phyloP scores from a whole-genome alignment of 345 rosid genomes.

The Pseudoturritis turrita region DNA sequence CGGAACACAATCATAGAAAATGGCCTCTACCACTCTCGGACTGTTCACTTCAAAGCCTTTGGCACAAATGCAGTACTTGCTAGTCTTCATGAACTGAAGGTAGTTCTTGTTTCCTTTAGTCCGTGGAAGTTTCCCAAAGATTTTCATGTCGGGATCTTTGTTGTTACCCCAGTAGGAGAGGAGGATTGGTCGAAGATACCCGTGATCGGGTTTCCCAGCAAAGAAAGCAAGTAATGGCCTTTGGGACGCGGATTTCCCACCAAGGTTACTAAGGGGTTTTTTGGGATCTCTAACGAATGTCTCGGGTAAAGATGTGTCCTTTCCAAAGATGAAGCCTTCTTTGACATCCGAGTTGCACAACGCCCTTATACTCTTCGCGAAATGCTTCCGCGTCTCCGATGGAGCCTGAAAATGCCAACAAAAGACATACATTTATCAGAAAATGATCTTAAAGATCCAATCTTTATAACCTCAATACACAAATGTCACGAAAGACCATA shows the following conservation, averaged over 20 bases:
- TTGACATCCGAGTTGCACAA: conserved; percentile 83
- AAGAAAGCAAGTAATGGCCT: conserved; percentile 81
- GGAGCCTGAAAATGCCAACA: conserved; percentile 57
- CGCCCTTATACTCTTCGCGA: conserved; percentile 76
- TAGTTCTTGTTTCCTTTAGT: conserved; percentile 63
- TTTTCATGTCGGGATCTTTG: conserved; percentile 84
- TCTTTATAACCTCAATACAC: neutral
- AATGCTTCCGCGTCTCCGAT: conserved; percentile 49
- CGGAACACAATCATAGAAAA: conserved; percentile 82
- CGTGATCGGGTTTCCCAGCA: conserved; percentile 74
- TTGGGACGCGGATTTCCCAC: conserved; percentile 61
- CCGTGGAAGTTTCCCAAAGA: conserved; percentile 59
- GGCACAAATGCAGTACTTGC: conserved; percentile 92
- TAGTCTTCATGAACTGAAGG: conserved; percentile 67
- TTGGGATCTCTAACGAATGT: conserved; percentile 52
- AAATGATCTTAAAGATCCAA: neutral
- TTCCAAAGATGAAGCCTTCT: conserved; percentile 81
- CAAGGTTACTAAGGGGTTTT: conserved; percentile 51
- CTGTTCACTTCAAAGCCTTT: conserved; percentile 89
- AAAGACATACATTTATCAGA: neutral
- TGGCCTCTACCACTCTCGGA: conserved; percentile 93
- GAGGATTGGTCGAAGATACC: conserved; percentile 75
- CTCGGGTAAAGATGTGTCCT: conserved; percentile 80
- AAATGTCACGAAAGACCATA: neutral
- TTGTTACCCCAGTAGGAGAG: conserved; percentile 71